Conservation (phyloP, 345 rosid genomes). For the Clarkia xantiana region DNA sequence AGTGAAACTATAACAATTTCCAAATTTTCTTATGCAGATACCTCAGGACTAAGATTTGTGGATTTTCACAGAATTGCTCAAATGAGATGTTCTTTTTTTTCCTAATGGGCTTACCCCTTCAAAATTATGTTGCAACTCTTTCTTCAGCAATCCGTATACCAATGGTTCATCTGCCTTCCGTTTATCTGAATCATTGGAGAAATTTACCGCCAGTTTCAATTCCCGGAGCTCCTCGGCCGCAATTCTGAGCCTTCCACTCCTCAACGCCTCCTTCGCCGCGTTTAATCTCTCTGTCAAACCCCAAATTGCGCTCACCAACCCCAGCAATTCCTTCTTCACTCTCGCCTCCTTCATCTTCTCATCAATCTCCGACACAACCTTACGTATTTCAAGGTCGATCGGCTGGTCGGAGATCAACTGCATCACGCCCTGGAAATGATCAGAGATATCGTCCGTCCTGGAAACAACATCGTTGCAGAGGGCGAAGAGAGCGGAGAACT, state of each 20-base stretch:
- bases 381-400: conserved; percentile 50
- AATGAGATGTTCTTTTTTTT: too few species aligned
- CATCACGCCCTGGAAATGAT: conserved; percentile 31
- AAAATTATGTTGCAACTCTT: conserved; percentile 67
- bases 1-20: too few species aligned
- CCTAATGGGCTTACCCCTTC: conserved; percentile 44
- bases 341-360: conserved; percentile 43
- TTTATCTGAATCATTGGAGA: conserved; percentile 29
- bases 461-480: conserved; percentile 58
- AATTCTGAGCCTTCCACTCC: conserved; percentile 40
- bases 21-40: too few species aligned
- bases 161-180: conserved; percentile 53
- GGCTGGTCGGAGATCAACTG: conserved; percentile 45
- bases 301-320: conserved; percentile 40
- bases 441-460: conserved; percentile 28
- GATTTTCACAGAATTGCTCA: too few species aligned
- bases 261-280: conserved; percentile 41
- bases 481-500: conserved; percentile 71
- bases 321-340: conserved; percentile 50
- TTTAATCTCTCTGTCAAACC: conserved; percentile 52
- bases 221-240: conserved; percentile 71
- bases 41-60: too few species aligned
- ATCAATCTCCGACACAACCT: conserved; percentile 37
- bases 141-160: conserved; percentile 51
- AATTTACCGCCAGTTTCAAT: conserved; percentile 51